phyloP scores from a whole-genome alignment of 2,329 filamentous ascomycete genomes.

The Neophaeococcomyces mojaviensis region DNA sequence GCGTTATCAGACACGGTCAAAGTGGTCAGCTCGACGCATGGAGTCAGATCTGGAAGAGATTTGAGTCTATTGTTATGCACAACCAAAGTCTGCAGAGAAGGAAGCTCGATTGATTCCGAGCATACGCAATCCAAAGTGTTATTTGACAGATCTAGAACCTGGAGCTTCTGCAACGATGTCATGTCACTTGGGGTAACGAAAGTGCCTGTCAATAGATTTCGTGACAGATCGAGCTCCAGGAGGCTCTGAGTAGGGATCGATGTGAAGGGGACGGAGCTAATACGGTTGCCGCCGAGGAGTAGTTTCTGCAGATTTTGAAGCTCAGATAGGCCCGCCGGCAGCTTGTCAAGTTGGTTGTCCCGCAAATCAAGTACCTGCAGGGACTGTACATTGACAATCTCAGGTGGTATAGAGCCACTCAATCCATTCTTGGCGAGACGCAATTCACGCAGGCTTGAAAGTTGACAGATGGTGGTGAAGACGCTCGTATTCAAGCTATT shows the following conservation, averaged over 20 bases:
- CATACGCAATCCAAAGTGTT: slow-evolving; percentile 60
- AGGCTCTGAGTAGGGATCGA: slow-evolving; percentile 12
- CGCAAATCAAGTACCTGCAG: slow-evolving; percentile 78
- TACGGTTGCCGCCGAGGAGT: slow-evolving; percentile 69
- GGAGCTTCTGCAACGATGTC: slow-evolving; percentile 58
- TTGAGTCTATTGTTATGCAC: slow-evolving; percentile 76
- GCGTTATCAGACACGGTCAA: slow-evolving; percentile 76
- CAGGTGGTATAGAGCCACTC: slow-evolving; percentile 57
- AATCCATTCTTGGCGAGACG: slow-evolving; percentile 73
- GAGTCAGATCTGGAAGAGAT: slow-evolving; percentile 62
- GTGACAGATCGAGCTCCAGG: slow-evolving; percentile 63
- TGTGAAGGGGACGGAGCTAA: slow-evolving; percentile 56
- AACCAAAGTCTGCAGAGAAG: slow-evolving; percentile 64
- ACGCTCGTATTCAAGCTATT: slow-evolving; percentile 70
- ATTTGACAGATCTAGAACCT: slow-evolving; percentile 67
- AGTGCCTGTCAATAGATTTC: slow-evolving; percentile 58
- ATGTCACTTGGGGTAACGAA: slow-evolving; percentile 1
- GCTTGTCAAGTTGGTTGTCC: slow-evolving; percentile 63
- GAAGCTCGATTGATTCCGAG: slow-evolving; percentile 52
- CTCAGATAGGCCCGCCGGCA: slow-evolving; percentile 56
- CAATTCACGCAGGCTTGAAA: slow-evolving; percentile 66
- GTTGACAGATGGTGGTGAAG: slow-evolving; percentile 66
- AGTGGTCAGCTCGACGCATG: slow-evolving; percentile 60
- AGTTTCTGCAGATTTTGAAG: slow-evolving; percentile 64
- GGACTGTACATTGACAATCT: slow-evolving; percentile 56